Evolutionary conservation across 1,284 basidiomycete species (phyloP).

Genomic region (Fomes fomentarius): DNA sequence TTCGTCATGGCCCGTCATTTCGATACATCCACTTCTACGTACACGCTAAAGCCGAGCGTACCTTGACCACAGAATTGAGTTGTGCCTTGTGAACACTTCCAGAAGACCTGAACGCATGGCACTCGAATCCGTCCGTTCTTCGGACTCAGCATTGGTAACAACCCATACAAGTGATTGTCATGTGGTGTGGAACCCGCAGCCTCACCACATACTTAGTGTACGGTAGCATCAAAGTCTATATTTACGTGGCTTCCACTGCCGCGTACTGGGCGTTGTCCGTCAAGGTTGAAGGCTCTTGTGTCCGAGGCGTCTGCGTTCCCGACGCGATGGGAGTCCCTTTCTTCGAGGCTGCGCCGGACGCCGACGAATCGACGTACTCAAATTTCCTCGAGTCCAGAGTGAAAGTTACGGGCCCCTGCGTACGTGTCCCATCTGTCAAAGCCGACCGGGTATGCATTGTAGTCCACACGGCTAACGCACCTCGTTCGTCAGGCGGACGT

Average conservation of each 20-base stretch:
- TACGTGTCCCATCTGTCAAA: slow-evolving; percentile 8
- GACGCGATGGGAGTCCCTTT: slow-evolving; percentile 13
- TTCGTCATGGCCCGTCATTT: too few species aligned
- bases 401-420: slow-evolving; percentile 82
- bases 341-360: slow-evolving; percentile 16
- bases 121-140: too few species aligned
- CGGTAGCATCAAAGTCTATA: background rate
- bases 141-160: too few species aligned
- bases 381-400: slow-evolving; percentile 80
- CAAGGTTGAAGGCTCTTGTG: slow-evolving; percentile 1
- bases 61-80: too few species aligned
- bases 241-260: background rate
- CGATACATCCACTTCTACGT: too few species aligned
- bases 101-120: too few species aligned
- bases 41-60: too few species aligned
- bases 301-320: slow-evolving; percentile 9
- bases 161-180: too few species aligned
- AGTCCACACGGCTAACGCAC: slow-evolving; percentile 43
- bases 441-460: slow-evolving; percentile 9
- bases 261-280: background rate
- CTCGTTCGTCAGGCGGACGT: slow-evolving; percentile 84
- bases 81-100: too few species aligned
- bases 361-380: slow-evolving; percentile 48
- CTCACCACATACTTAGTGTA: too few species aligned
- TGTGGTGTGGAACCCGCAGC: too few species aligned